Base-by-base conservation (phyloP, 768 basidiomycete species). In the Galerina sulciceps region DNA sequence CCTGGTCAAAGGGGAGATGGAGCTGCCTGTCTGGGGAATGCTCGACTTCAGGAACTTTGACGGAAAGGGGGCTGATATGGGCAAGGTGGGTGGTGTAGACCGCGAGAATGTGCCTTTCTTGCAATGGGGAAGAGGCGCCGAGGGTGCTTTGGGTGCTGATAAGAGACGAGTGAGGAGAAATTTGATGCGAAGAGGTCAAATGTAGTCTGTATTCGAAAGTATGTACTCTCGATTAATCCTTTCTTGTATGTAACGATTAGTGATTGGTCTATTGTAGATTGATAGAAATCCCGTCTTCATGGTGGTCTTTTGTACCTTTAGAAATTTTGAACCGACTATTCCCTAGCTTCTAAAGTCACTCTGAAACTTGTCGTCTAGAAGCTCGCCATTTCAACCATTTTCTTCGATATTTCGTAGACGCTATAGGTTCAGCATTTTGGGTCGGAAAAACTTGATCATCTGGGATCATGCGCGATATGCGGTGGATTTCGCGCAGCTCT, bases 11-110 rank as follows among this genome's bases (percentile, higher is more conserved):
- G 95, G 95, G 8, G 93, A 94, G 68, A 77, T 95, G 66, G 94
- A 96, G 71, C 73, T 97, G 0, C 95, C 95, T 0, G 76, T 94
- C 0, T 90, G 90, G 86, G 94, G 90, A 0, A 85, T 94, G 88
- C 76, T 97, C 49, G 94, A 96, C 70, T 89, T 86, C 57, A 73
- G 77, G 22, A 67, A 63, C 52, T 65, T 65, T 53, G 59, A 53
- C 15, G 57, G 55, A n/a, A 62, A 63, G 38, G 65, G 62, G n/a
- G 65, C 55, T 1, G 65, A 62, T 37, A 56, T 58, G 17, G 68
- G 68, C 4, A 73, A 72, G 1, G 77, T 82, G 6, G 79, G 72
- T 2, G 84, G 81, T 0, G 75, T 87, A 5, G 83, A 85, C 5
- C 82, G 78, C 14, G 80, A 81, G 13, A 85, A 78, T 67, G 83